Conservation (phyloP, 108 stramenopile genomes). For the Cylindrotheca fusiformis region DNA sequence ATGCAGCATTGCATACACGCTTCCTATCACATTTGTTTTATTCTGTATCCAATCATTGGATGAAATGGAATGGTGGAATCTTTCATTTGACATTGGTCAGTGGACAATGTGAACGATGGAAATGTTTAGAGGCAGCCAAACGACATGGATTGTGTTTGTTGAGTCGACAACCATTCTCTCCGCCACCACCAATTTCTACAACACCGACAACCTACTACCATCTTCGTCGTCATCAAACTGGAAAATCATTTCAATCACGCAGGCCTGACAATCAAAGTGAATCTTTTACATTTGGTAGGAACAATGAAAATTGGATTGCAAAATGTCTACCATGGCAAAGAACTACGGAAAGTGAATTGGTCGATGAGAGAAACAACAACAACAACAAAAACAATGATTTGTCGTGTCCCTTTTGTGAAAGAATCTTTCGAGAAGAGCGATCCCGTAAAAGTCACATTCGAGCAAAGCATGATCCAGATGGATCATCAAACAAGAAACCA, state of each 20-base stretch:
- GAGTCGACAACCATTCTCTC: constrained; percentile 43
- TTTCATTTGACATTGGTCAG: constrained; percentile 68
- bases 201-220: constrained; percentile 41
- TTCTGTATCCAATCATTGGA: constrained; percentile 46
- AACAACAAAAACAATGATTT: constrained; percentile 8
- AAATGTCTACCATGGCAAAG: no score
- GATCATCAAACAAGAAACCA: constrained; percentile 29
- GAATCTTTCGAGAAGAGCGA: constrained; percentile 60
- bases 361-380: background rate
- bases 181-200: constrained; percentile 44
- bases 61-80: constrained; percentile 38
- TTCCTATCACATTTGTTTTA: constrained; percentile 83
- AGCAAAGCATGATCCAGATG: constrained; percentile 22
- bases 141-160: constrained; percentile 58
- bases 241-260: constrained; percentile 73
- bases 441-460: constrained; percentile 68
- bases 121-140: constrained; percentile 51
- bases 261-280: constrained; percentile 47
- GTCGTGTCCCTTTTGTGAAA: constrained; percentile 62
- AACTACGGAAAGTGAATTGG: no score
- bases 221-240: constrained; percentile 77
- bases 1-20: constrained; percentile 59
- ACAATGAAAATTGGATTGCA: constrained; percentile 11
- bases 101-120: constrained; percentile 78
- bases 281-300: constrained; percentile 65